phyloP scores from a whole-genome alignment of 2,329 filamentous ascomycete genomes.

The Metarhizium humberi region DNA sequence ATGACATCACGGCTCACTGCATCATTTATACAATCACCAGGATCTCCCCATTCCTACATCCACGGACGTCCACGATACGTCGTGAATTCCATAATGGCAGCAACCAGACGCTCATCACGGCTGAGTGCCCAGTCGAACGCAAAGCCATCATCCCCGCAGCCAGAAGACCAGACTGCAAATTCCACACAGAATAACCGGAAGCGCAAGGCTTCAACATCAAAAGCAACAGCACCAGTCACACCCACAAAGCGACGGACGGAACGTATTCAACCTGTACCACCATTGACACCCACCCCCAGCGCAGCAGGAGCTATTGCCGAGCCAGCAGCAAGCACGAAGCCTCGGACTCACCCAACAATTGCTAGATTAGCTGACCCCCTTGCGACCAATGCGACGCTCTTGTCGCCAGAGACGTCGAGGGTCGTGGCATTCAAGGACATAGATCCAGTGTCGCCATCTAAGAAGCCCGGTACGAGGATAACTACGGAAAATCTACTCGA shows the following conservation, averaged over 20 bases:
- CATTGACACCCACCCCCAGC: slow-evolving; percentile 38
- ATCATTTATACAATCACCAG: neutral
- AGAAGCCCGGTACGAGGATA: slow-evolving; percentile 23
- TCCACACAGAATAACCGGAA: slow-evolving; percentile 19
- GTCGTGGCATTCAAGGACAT: slow-evolving; percentile 43
- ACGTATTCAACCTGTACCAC: slow-evolving; percentile 18
- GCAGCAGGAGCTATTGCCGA: slow-evolving; percentile 30
- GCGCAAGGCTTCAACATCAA: slow-evolving; percentile 20
- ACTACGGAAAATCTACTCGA: slow-evolving; percentile 67
- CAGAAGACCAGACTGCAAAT: neutral
- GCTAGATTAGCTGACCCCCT: slow-evolving; percentile 53
- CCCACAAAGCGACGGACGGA: slow-evolving; percentile 22
- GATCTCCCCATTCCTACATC: neutral
- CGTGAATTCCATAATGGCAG: slow-evolving; percentile 16
- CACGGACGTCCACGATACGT: neutral
- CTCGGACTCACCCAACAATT: slow-evolving; percentile 28
- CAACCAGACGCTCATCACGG: slow-evolving; percentile 30
- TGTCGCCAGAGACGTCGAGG: slow-evolving; percentile 62
- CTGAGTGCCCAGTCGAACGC: slow-evolving; percentile 22
- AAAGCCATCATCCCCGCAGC: slow-evolving; percentile 10
- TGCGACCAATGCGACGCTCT: slow-evolving; percentile 57
- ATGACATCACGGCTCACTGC: neutral
- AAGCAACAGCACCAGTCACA: slow-evolving; percentile 18
- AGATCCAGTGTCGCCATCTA: slow-evolving; percentile 37
- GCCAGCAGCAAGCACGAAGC: slow-evolving; percentile 24